Base-by-base conservation (phyloP, 208 protist genomes). In the Herpetomonas muscarum region DNA sequence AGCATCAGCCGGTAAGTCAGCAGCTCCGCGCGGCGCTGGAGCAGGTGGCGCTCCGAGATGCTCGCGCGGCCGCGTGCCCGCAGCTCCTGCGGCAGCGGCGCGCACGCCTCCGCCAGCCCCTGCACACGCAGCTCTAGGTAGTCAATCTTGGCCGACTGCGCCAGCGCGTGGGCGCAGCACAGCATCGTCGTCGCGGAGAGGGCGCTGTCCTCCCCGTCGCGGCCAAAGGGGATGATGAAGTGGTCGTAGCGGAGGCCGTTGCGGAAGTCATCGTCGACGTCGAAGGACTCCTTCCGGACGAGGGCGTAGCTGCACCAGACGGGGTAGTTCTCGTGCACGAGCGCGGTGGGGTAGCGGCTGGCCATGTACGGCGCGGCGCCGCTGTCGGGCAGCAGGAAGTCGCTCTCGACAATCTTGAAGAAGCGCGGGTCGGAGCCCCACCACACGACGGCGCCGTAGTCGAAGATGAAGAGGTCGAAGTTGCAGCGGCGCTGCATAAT, bases 381-480 rank as follows among this genome's bases (percentile, higher is more conserved):
- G 64, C 78, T 86, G 47, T 83, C 70, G 17, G 80, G 66, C n/a
- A 85, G 66, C 74, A 87, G 85, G 63, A 87, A 87, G 57, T 91
- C 84, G 41, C 67, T 87, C 49, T 90, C 79, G 13, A 91, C 77
- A 50, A 87, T 80, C 64, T 86, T 91, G 48, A 86, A 87, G 65
- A 79, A 87, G 34, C 76, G 72, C 55, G 85, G 74, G 48, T 85
- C 75, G 54, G 83, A 85, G 24, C 84, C 84, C 80, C 84, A 91
- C 84, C 84, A 91, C 15, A 91, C 84, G 37, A 91, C 74, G 0
- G 80, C 79, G 12, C 84, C 84, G 49, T 87, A 87, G 3, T 72
- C 70, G 57, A 91, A 91, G 12, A 91, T 63, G 53, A 91, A 91
- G 19, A 91, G 74, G 55, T 91, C 84, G 59, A 91, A 91, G 29